phyloP scores from a whole-genome alignment of 23 red algal genomes.

The Cyanidioschyzon merolae region DNA sequence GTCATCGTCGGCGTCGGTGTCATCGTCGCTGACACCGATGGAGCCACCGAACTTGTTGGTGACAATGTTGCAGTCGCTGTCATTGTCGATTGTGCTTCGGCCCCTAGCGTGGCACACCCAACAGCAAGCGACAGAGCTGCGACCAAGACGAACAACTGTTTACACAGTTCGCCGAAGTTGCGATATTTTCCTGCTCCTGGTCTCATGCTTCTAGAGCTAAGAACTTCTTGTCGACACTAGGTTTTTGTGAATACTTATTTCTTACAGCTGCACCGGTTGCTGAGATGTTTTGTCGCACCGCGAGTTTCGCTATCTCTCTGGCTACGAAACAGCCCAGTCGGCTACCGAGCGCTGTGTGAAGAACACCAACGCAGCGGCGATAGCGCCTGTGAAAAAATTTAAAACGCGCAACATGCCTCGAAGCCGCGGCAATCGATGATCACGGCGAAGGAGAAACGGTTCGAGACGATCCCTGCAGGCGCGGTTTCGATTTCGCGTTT shows the following conservation, averaged over 20 bases:
- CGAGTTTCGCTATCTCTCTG: neutral
- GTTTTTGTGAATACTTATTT: neutral
- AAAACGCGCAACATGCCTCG: neutral
- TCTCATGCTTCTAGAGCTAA: neutral
- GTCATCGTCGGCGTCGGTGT: neutral
- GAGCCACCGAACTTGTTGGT: neutral
- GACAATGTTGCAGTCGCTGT: neutral
- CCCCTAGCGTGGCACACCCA: neutral
- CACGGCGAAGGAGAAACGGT: neutral
- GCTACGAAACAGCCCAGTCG: neutral
- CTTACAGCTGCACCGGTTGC: neutral
- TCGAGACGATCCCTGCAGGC: neutral
- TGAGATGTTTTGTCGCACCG: neutral
- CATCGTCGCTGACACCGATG: neutral
- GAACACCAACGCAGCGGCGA: neutral
- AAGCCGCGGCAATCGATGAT: neutral
- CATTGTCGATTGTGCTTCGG: neutral
- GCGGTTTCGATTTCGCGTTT: neutral
- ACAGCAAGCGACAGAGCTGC: neutral
- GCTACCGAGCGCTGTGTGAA: neutral
- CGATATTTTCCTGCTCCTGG: neutral
- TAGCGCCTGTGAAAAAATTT: neutral
- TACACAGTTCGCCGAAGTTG: neutral
- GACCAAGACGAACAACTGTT: neutral
- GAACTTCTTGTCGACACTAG: neutral